Conservation (phyloP, 2,329 filamentous ascomycete genomes). For the Aspergillus uvarum region DNA sequence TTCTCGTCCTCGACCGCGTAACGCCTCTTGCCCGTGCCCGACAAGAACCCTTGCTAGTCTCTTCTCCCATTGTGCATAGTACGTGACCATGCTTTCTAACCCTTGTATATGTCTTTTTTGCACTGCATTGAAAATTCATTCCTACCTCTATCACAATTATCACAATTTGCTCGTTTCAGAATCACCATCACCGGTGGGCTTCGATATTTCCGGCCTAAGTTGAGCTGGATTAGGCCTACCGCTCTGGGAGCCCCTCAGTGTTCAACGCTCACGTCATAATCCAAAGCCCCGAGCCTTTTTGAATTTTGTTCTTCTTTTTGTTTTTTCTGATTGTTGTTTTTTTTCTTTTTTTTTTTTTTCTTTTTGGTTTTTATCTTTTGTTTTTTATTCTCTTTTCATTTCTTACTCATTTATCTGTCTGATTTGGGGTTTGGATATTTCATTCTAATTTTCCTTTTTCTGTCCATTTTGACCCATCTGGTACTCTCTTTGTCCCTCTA, state of each 20-base stretch:
- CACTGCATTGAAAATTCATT: background rate
- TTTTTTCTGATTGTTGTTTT: slow-evolving; percentile 11
- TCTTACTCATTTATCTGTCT: slow-evolving; percentile 8
- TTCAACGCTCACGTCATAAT: slow-evolving; percentile 30
- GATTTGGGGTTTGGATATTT: slow-evolving; percentile 11
- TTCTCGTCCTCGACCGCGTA: background rate
- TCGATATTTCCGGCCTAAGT: background rate
- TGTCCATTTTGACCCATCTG: slow-evolving; percentile 19
- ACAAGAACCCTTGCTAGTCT: background rate
- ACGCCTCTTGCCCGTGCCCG: background rate
- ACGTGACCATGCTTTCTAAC: background rate
- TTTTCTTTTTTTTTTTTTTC: slow-evolving; percentile 11
- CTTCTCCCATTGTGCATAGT: background rate
- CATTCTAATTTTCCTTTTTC: slow-evolving; percentile 17
- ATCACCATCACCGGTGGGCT: background rate
- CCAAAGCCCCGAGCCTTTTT: slow-evolving; percentile 25
- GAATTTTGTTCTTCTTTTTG: slow-evolving; percentile 12
- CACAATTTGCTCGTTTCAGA: background rate
- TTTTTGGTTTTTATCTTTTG: slow-evolving; percentile 18
- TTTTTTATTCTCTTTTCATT: slow-evolving; percentile 19
- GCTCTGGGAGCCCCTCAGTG: slow-evolving; percentile 2
- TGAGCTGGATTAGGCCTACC: background rate
- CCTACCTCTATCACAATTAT: background rate
- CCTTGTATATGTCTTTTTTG: background rate
- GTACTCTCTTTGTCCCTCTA: slow-evolving; percentile 13